Evolutionary conservation across 2,329 filamentous ascomycete genomes (phyloP), one percentile per base, ranked within the genome.

Genomic region (Cytospora leucostoma): DNA sequence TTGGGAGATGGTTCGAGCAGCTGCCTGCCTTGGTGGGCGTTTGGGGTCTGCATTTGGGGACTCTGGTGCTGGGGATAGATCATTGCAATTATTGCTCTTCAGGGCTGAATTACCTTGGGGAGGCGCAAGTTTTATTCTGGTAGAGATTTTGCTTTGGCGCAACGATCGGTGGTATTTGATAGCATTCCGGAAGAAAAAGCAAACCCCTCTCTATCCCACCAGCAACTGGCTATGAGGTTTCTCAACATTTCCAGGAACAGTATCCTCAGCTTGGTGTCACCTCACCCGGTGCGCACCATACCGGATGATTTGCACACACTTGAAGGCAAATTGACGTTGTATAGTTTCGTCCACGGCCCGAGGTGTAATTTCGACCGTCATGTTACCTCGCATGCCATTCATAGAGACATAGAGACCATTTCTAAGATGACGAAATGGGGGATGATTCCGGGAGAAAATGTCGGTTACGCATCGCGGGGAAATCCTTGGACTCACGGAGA

Each of bases 11-110:
- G 38, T 44, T 8, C 5, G n/a, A n/a, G 38, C 38, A 44, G 7
- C 38, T 7, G 8, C 17, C 12, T 15, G 37, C 5, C 15, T 15
- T 12, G 37, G 37, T 13, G 12, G 38, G 38, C 5, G 3, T 13
- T 17, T 10, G 40, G 40, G 17, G n/a, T 19, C 40, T 44, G 40
- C 4, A 19, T 44, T 44, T 44, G 8, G 44, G 6, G 17, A 12
- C 10, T 47, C 10, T 47, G 44, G 44, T 47, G 44, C 10, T 47
- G n/a, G 44, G 44, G 44, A 21, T 47, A 47, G n/a, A 21, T 47
- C 44, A 47, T 49, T 61, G 51, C 12, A 54, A 60, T 33, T 21
- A 54, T 21, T n/a, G n/a, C 21, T 53, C 13, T 32, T 47, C 13
- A 49, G n/a, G 32, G 10, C 2, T 27, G 27, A 33, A 35, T 7